Evolutionary conservation across 345 rosid genomes (phyloP).

Genomic region (Eutrema yunnanense): DNA sequence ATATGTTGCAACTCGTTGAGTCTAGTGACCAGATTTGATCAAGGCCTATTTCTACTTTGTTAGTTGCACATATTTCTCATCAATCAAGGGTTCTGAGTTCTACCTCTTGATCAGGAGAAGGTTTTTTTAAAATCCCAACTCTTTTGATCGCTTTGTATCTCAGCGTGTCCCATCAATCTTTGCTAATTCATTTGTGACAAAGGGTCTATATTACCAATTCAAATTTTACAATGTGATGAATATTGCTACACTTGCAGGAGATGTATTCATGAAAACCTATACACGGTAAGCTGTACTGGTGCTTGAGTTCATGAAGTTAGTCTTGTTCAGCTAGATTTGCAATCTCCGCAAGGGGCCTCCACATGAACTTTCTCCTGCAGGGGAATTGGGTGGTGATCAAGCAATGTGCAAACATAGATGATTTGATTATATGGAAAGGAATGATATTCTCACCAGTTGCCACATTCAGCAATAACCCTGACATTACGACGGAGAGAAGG

Average conservation of each 20-base stretch:
- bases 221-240: too few species aligned
- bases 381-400: not conserved
- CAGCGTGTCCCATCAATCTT: too few species aligned
- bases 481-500: slow-evolving; percentile 81
- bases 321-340: slow-evolving; percentile 46
- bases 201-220: too few species aligned
- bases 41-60: too few species aligned
- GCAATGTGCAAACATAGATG: not conserved
- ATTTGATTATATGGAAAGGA: not conserved
- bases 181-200: too few species aligned
- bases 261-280: slow-evolving; percentile 12
- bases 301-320: not conserved
- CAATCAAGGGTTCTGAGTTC: too few species aligned
- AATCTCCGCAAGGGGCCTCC: slow-evolving; percentile 79
- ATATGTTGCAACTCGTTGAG: too few species aligned
- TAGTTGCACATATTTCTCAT: too few species aligned
- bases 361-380: slow-evolving; percentile 78
- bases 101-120: too few species aligned
- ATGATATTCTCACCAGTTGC: slow-evolving; percentile 56
- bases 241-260: slow-evolving; percentile 9
- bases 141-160: too few species aligned
- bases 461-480: slow-evolving; percentile 83
- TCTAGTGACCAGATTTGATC: too few species aligned
- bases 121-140: too few species aligned
- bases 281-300: not conserved